Percentiles rank a stretch among this genome's conserved stretches.
Conservation (phyloP, 2,329 filamentous ascomycete genomes). For the Alternaria panax region DNA sequence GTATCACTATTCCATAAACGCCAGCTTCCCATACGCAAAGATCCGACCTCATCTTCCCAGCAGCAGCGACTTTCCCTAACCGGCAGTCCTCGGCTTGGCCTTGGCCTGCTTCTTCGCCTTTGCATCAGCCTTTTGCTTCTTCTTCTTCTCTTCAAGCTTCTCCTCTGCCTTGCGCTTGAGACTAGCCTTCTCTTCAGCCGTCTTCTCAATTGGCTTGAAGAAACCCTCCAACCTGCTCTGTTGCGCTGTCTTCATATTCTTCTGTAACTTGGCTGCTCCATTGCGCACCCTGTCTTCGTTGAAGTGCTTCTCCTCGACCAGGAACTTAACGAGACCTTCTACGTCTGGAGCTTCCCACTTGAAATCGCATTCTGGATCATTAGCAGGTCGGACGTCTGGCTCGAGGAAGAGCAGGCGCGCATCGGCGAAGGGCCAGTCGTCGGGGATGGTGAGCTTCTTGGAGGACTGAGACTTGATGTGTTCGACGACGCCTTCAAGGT, state of each 20-base stretch:
- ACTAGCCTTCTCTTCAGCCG: conserved; percentile 80
- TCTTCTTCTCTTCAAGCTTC: conserved; percentile 90
- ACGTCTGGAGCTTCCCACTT: conserved; percentile 96
- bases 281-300: conserved; percentile 90
- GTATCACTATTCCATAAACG: conserved; percentile 18
- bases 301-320: conserved; percentile 95
- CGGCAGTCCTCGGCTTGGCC: conserved; percentile 69
- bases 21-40: background rate
- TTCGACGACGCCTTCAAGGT: conserved; percentile 86
- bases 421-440: conserved; percentile 96
- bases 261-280: conserved; percentile 79
- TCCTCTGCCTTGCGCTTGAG: conserved; percentile 94
- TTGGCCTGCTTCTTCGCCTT: conserved; percentile 95
- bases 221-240: conserved; percentile 94
- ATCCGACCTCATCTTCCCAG: background rate
- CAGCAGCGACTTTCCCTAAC: background rate
- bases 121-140: conserved; percentile 91
- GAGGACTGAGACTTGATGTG: conserved; percentile 80
- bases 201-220: conserved; percentile 92
- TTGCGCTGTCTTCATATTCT: conserved; percentile 89
- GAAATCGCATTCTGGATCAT: conserved; percentile 90
- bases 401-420: conserved; percentile 91
- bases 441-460: conserved; percentile 73
- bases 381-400: conserved; percentile 84
- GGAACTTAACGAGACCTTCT: conserved; percentile 85